Evolutionary conservation across 2,329 filamentous ascomycete species (phyloP).

Genomic region (Colletotrichum lentis): DNA sequence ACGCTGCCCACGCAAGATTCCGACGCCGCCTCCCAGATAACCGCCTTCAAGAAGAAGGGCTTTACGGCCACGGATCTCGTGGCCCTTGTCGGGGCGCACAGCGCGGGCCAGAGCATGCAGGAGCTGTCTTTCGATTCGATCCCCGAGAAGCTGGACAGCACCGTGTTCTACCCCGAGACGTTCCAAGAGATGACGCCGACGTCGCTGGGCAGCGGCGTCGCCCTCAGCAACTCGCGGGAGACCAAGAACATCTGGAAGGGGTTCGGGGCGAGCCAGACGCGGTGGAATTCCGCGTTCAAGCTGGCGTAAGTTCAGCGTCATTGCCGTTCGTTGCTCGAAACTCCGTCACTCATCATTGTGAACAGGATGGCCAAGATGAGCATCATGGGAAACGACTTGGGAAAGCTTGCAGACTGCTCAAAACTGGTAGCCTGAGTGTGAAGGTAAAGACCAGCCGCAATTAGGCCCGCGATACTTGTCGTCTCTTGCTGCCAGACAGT

Average conservation of each 20-base stretch:
- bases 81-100: conserved; percentile 21
- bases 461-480: too few species aligned
- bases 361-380: conserved; percentile 19
- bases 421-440: conserved; percentile 2
- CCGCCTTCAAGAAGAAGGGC: conserved; percentile 24
- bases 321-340: not conserved
- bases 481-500: too few species aligned
- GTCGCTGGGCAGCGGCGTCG: conserved; percentile 13
- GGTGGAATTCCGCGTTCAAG: conserved; percentile 23
- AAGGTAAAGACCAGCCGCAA: not conserved
- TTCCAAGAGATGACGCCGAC: conserved; percentile 9
- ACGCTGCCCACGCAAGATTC: conserved; percentile 17
- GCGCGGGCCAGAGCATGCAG: conserved; percentile 7
- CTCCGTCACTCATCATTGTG: not conserved
- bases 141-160: conserved; percentile 27
- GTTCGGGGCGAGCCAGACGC: conserved; percentile 18
- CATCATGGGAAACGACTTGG: conserved; percentile 24
- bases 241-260: conserved; percentile 21
- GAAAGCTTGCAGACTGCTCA: conserved; percentile 26
- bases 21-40: conserved; percentile 20
- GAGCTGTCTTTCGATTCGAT: conserved; percentile 27
- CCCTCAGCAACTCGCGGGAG: conserved; percentile 11
- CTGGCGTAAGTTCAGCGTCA: conserved; percentile 3
- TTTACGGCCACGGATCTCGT: conserved; percentile 22
- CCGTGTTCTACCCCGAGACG: conserved; percentile 22